Percentiles rank a stretch among this genome's conserved stretches.
Evolutionary conservation across 352 stramenopile species (phyloP).

Genomic region (Detonula confervacea): DNA sequence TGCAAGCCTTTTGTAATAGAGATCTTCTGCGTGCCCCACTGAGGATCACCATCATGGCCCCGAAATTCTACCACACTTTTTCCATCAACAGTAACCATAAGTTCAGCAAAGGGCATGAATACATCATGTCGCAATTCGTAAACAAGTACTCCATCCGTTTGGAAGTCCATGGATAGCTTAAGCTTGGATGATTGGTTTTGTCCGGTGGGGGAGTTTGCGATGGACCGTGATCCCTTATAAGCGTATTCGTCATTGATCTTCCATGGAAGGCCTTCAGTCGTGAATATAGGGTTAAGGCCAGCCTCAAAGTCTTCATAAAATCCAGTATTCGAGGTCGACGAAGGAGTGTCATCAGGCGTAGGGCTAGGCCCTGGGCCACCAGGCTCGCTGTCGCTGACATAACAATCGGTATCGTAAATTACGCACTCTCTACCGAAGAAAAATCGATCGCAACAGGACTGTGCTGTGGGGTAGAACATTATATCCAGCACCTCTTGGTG

Average conservation of each 20-base stretch:
- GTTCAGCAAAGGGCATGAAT: constrained; percentile 19
- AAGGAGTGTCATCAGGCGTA: too few relatives aligned
- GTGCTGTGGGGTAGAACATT: neutral
- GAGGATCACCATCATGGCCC: constrained; percentile 6
- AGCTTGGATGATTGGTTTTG: constrained; percentile 7
- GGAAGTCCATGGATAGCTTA: constrained; percentile 9
- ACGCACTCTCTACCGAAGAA: too few relatives aligned
- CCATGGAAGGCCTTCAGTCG: neutral
- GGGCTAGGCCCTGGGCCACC: neutral
- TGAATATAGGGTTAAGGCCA: constrained; percentile 9
- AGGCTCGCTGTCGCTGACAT: too few relatives aligned
- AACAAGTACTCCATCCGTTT: constrained; percentile 1
- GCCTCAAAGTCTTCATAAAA: constrained; percentile 29
- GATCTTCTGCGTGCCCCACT: neutral
- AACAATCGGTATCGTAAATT: too few relatives aligned
- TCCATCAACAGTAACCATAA: constrained; percentile 8
- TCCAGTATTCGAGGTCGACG: neutral
- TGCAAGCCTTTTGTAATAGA: constrained; percentile 4
- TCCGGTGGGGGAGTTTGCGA: constrained; percentile 8
- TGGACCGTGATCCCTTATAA: neutral
- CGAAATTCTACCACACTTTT: neutral
- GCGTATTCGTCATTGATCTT: constrained; percentile 7
- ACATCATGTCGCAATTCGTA: constrained; percentile 28
- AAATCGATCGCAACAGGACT: constrained; percentile 9
- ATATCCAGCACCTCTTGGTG: neutral